Percentiles rank a stretch among this genome's conserved stretches.
These are phyloP conservation scores for Carallia pectinifolia DNA, from an alignment of 345 rosid genomes.

Conservation along the genomic window DNA sequence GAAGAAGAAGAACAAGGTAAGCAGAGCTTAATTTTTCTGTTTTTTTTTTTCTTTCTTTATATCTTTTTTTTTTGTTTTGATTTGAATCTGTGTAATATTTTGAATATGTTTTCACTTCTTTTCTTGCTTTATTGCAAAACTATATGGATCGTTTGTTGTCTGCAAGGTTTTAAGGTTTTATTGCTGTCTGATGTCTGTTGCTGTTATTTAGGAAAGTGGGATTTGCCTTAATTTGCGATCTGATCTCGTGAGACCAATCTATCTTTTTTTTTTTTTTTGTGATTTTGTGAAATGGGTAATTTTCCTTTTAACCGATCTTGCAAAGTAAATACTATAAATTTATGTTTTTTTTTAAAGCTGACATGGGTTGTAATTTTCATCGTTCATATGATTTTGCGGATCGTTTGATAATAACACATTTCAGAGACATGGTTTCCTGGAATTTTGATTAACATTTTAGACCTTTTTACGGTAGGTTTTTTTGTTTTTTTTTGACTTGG, in stretches of 20 bases:
- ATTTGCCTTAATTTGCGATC: not conserved
- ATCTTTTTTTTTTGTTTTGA: not conserved
- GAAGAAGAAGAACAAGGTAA: not conserved
- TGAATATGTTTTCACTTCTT: not conserved
- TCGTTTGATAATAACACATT: not conserved
- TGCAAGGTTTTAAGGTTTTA: not conserved
- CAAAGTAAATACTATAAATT: too few relatives aligned
- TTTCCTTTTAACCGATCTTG: not conserved
- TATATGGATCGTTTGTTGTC: not conserved
- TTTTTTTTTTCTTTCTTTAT: not conserved
- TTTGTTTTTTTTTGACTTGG: not conserved
- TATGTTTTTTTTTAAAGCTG: too few relatives aligned
- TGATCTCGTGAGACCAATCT: conserved; percentile 4
- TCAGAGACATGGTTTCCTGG: too few relatives aligned
- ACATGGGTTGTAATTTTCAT: not conserved
- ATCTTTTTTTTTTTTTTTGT: conserved; percentile 4
- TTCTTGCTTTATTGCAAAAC: not conserved
- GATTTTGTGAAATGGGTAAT: conserved; percentile 3
- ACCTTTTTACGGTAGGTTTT: too few relatives aligned
- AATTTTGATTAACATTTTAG: too few relatives aligned
- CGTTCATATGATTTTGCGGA: not conserved
- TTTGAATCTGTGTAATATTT: not conserved
- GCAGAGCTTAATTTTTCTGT: not conserved
- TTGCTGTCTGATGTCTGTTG: too few relatives aligned
- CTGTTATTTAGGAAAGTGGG: too few relatives aligned